These are phyloP conservation scores for Laburnicola sp. DNA, from an alignment of 2,329 filamentous ascomycete genomes.

Conservation along the genomic window DNA sequence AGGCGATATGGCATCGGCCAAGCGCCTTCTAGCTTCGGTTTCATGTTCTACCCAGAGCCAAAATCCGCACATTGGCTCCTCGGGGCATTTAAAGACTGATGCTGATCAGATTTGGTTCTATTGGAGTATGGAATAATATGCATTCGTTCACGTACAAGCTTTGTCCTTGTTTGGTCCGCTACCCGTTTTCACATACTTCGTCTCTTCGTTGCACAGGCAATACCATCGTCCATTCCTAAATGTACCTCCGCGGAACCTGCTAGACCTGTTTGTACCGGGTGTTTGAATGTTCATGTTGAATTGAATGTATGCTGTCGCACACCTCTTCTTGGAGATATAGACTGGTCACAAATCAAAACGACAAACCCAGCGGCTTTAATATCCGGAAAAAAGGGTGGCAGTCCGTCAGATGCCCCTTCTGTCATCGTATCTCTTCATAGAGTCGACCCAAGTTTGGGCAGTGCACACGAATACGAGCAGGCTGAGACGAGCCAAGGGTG, in stretches of 20 bases:
- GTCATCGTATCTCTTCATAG: too few relatives aligned
- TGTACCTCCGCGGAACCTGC: neutral
- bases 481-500: too few relatives aligned
- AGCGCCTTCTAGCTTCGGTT: neutral
- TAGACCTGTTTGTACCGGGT: neutral
- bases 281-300: neutral
- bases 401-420: too few relatives aligned
- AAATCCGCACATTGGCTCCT: neutral
- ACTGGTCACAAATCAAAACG: too few relatives aligned
- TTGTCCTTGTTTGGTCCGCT: neutral
- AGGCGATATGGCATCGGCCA: neutral
- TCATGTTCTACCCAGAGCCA: conserved; percentile 1
- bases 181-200: neutral
- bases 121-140: too few relatives aligned
- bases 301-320: neutral
- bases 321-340: too few relatives aligned
- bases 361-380: too few relatives aligned
- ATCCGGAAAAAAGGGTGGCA: too few relatives aligned
- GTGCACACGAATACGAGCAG: too few relatives aligned
- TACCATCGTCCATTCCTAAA: neutral
- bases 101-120: too few relatives aligned
- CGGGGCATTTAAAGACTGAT: neutral
- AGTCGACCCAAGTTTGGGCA: too few relatives aligned
- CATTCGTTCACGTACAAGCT: neutral
- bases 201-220: neutral